phyloP scores from a whole-genome alignment of 2,329 filamentous ascomycete species.

The Onygena corvina region DNA sequence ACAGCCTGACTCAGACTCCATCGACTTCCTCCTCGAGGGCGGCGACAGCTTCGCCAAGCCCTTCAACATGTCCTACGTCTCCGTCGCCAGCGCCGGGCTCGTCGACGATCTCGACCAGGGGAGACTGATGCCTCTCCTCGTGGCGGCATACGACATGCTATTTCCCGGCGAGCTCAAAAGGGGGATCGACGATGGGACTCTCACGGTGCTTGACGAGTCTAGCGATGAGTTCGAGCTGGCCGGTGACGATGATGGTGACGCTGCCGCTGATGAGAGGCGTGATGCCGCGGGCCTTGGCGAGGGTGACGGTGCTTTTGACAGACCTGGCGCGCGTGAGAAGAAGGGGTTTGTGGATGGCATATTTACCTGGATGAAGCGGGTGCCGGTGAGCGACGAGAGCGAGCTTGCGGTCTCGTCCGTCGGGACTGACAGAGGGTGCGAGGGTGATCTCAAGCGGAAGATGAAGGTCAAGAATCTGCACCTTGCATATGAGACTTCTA shows the following conservation, averaged over 20 bases:
- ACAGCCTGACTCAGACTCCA: neutral
- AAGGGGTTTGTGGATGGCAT: neutral
- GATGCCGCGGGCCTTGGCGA: no score
- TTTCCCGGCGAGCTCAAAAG: neutral
- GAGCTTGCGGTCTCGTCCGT: neutral
- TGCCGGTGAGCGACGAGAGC: neutral
- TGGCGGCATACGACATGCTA: neutral
- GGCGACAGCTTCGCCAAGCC: neutral
- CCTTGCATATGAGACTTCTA: neutral
- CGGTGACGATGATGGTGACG: neutral
- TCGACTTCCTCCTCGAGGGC: neutral
- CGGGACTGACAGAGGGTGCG: neutral
- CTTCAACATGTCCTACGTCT: neutral
- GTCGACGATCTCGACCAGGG: neutral
- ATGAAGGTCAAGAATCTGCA: neutral
- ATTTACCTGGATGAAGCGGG: slow-evolving; percentile 3
- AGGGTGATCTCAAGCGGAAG: neutral
- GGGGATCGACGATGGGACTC: neutral
- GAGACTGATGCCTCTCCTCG: neutral
- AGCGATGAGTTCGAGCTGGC: no score
- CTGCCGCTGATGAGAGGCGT: neutral
- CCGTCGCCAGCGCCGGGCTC: neutral
- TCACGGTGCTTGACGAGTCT: neutral
- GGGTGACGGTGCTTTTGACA: neutral
- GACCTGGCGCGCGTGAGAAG: neutral